Percentiles rank a stretch among this genome's conserved stretches.
phyloP scores from a whole-genome alignment of 139 green algal species.

The Tetradesmus lagerheimii region DNA sequence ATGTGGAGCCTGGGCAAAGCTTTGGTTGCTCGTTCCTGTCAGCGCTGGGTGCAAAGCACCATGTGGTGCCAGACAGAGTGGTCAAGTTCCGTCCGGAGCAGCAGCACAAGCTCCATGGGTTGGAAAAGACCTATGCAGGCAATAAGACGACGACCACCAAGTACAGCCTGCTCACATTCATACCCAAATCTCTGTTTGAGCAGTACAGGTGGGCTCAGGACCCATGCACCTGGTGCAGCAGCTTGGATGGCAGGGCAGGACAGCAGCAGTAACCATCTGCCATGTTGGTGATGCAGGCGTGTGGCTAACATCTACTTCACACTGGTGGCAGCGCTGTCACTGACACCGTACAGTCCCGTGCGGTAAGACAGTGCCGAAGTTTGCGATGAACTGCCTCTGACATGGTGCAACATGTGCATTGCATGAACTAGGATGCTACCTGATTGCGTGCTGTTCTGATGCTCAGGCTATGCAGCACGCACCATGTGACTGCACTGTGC shows the following conservation, averaged over 20 bases:
- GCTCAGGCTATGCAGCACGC: neutral
- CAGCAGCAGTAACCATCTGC: neutral
- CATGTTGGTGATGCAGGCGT: slow-evolving; percentile 54
- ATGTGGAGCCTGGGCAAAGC: neutral
- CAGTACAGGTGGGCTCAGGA: slow-evolving; percentile 65
- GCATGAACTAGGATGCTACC: neutral
- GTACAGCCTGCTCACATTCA: slow-evolving; percentile 78
- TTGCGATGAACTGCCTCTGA: neutral
- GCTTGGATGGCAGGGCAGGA: neutral
- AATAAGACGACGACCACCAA: slow-evolving; percentile 80
- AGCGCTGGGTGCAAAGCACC: slow-evolving; percentile 4
- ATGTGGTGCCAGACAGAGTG: slow-evolving; percentile 12
- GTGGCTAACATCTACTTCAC: slow-evolving; percentile 90
- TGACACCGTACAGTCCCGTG: slow-evolving; percentile 72
- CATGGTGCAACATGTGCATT: neutral
- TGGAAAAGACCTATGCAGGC: slow-evolving; percentile 43
- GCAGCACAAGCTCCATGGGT: neutral
- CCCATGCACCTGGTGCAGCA: neutral
- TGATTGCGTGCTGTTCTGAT: neutral
- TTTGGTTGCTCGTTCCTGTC: neutral
- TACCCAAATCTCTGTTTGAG: slow-evolving; percentile 80
- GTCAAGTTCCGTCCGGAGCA: slow-evolving; percentile 14
- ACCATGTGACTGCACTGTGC: neutral
- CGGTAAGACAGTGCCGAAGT: slow-evolving; percentile 21
- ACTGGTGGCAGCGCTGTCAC: slow-evolving; percentile 74